Evolutionary conservation across 208 protist species (phyloP), one percentile per base, ranked within the genome.

Genomic region (Kentomonas sorsogonicus): DNA sequence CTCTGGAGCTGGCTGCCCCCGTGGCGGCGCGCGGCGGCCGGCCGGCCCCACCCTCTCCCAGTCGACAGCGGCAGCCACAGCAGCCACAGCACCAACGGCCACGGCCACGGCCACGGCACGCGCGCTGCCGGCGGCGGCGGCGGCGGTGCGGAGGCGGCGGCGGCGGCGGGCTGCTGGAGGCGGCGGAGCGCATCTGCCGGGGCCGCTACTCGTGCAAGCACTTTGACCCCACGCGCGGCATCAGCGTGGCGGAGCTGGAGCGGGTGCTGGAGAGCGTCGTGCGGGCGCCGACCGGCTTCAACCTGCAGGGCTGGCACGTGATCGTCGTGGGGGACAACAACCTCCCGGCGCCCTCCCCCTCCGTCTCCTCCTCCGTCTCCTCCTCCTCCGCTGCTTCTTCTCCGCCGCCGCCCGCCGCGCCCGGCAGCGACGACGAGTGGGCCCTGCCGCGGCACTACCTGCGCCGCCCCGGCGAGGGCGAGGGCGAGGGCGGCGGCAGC

Each of bases 301-400:
- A 86, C 56, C 43, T 86, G 20, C 79, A 86, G 52, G 68, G 68
- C 22, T 86, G 72, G 72, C 45, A 54, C 9, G 62, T 65, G 15
- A 40, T 86, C 33, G 72, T n/a, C n/a, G n/a, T n/a, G n/a, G n/a
- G n/a, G n/a, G n/a, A n/a, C n/a, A n/a, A n/a, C n/a, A n/a, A n/a
- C n/a, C n/a, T n/a, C n/a, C n/a, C n/a, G n/a, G n/a, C n/a, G n/a
- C n/a, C n/a, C n/a, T n/a, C n/a, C n/a, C n/a, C n/a, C n/a, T n/a
- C n/a, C n/a, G n/a, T n/a, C n/a, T n/a, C n/a, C n/a, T n/a, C n/a
- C n/a, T n/a, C n/a, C n/a, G n/a, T n/a, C n/a, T n/a, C n/a, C n/a
- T n/a, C n/a, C n/a, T n/a, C n/a, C n/a, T n/a, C n/a, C n/a, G n/a
- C n/a, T n/a, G n/a, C n/a, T n/a, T n/a, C n/a, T n/a, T n/a, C n/a